phyloP scores from a whole-genome alignment of 805 yeast genomes.

The Ogataea minuta region DNA sequence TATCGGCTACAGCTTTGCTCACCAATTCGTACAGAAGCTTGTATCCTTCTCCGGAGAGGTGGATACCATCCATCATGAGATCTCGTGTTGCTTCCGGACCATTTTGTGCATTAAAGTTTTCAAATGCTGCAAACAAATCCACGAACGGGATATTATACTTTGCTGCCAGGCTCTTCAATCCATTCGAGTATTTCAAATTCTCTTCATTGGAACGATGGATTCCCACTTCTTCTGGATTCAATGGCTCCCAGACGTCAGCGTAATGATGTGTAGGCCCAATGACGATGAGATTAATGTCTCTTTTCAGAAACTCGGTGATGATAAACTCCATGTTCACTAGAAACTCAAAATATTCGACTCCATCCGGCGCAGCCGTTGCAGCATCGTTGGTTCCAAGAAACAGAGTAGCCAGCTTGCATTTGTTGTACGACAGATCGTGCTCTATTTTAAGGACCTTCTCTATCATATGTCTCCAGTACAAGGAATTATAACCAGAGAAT shows the following conservation, averaged over 20 bases:
- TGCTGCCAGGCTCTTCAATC: slow-evolving; percentile 45
- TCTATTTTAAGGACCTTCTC: slow-evolving; percentile 52
- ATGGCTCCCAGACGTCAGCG: slow-evolving; percentile 38
- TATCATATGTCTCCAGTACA: slow-evolving; percentile 50
- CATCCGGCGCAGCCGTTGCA: slow-evolving; percentile 41
- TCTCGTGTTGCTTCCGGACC: slow-evolving; percentile 18
- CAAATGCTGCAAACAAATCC: slow-evolving; percentile 49
- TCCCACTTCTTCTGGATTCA: slow-evolving; percentile 31
- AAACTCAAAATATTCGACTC: slow-evolving; percentile 52
- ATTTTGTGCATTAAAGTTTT: slow-evolving; percentile 14
- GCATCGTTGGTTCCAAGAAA: slow-evolving; percentile 78
- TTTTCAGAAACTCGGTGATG: slow-evolving; percentile 36
- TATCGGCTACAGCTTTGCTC: slow-evolving; percentile 26
- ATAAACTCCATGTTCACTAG: slow-evolving; percentile 46
- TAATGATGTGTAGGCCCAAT: slow-evolving; percentile 64
- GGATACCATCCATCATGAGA: slow-evolving; percentile 44
- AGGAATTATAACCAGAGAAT: slow-evolving; percentile 68
- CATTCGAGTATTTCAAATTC: slow-evolving; percentile 49
- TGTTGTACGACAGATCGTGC: slow-evolving; percentile 29
- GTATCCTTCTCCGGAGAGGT: slow-evolving; percentile 41
- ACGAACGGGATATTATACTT: slow-evolving; percentile 53
- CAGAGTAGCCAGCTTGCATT: slow-evolving; percentile 18
- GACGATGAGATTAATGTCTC: slow-evolving; percentile 50
- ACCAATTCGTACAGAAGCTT: slow-evolving; percentile 37
- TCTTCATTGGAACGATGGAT: slow-evolving; percentile 44